phyloP scores from a whole-genome alignment of 2,329 filamentous ascomycete species.

The Aspergillus latus region DNA sequence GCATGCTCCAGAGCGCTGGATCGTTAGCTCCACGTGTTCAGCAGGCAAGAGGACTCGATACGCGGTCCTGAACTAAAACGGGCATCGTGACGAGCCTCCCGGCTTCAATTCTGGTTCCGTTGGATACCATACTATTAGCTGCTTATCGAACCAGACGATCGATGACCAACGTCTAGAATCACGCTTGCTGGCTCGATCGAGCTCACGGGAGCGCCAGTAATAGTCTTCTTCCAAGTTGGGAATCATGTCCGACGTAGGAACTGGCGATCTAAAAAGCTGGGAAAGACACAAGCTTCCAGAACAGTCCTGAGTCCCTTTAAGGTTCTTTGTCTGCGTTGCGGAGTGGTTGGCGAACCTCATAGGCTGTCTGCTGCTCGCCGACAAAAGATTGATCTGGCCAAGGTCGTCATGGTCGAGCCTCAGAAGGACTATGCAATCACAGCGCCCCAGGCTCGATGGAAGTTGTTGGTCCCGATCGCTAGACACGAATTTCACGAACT shows the following conservation, averaged over 20 bases:
- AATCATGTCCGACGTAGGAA: neutral
- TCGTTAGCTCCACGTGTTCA: constrained; percentile 7
- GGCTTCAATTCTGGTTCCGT: neutral
- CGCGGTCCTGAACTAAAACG: neutral
- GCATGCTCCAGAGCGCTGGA: neutral
- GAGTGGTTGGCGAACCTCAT: neutral
- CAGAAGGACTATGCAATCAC: neutral
- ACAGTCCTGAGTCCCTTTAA: neutral
- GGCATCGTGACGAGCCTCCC: neutral
- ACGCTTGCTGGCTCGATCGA: neutral
- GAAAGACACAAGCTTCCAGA: neutral
- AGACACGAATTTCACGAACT: too few relatives aligned
- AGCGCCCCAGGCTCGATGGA: neutral
- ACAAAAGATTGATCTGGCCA: neutral
- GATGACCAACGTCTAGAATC: neutral
- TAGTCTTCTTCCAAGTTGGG: neutral
- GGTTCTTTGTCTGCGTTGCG: neutral
- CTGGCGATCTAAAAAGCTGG: neutral
- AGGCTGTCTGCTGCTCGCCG: neutral
- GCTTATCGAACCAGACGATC: neutral
- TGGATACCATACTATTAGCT: neutral
- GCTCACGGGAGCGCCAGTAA: neutral
- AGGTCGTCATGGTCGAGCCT: neutral
- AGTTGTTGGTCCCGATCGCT: too few relatives aligned
- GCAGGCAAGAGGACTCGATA: neutral